Evolutionary conservation across 2,329 filamentous ascomycete species (phyloP), one percentile per base, ranked within the genome.

Genomic region (Cladosporium sp.): DNA sequence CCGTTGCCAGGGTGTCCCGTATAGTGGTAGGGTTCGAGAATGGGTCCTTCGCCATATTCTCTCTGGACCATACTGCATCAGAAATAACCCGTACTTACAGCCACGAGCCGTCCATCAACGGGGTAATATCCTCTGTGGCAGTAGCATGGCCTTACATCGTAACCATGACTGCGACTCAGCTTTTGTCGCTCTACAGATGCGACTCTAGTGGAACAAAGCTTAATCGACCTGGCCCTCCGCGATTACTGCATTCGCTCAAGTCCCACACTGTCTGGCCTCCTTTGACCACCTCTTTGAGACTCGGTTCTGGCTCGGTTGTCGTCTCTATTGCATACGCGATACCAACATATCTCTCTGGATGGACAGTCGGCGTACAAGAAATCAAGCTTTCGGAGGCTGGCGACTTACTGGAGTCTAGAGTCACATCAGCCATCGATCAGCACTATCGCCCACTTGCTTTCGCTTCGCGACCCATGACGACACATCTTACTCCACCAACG

Each of bases 321-420:
- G 88, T 90, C 1, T 92, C 90, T 0, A 89, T 97, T 60, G 92
- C 90, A 1, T 97, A 96, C 71, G 89, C 90, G 0, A 85, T 95
- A 64, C 86, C 88, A 15, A 88, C 89, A 2, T 84, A 86, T 65
- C 80, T 87, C 3, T 86, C 85, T 43, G 92, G 92, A 28, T 97
- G 92, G 90, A 92, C 89, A 7, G 83, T 96, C 15, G 92, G 92
- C 2, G 84, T 97, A n/a, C 93, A 97, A 72, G 93, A 97, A 72
- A 78, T 97, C 43, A 86, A 88, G 59, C 81, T 96, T n/a, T 63
- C 64, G 8, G 74, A 74, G 36, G 70, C 74, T 49, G 82, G 82
- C 6, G 74, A 74, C 14, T 70, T 83, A 0, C 66, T 79, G 1
- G 73, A 76, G 37, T 83, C 81, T 2, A 77, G 80, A 6, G 65